Base-by-base conservation (phyloP, 495 filamentous ascomycete genomes). In the Xylaria nigripes region DNA sequence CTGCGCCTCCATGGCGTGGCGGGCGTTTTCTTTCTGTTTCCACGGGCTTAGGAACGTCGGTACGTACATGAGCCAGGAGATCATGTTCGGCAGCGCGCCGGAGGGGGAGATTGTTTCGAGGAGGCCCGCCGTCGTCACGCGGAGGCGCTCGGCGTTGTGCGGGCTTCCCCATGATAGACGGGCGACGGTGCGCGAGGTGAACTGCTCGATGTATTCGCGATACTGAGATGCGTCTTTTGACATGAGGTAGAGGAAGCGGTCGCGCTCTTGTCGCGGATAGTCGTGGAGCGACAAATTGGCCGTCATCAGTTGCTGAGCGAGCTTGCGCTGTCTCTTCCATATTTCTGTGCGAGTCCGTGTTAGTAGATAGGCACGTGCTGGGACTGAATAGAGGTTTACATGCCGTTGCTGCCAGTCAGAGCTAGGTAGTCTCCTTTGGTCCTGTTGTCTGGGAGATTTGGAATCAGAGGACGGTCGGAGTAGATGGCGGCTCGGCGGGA, bases 401-500 rank as follows among this genome's bases (percentile, higher is more conserved):
- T 60, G 76, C 73, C 75, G 24, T 77, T 80, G 40, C 70, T 66
- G 36, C 77, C 78, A 12, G 75, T 63, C 1, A 82, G 62, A n/a
- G 79, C 78, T 0, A 82, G 67, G 50, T 82, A 82, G 45, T 81
- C 71, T 10, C 74, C 75, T 54, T 72, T 77, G 13, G 77, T 80
- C 50, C 76, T 70, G 54, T 80, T 81, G 53, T 81, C 74, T 7
- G 75, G 72, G 16, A 78, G 66, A 50, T 76, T 76, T 15, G 73
- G 74, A 16, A 79, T 78, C 30, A 62, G 68, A 3, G 81, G 83
- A 8, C 84, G 76, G 60, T 82, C 74, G 9, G 81, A 84, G 62
- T 85, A 86, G 55, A 80, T 81, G n/a, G 63, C 56, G 3, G 76
- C 75, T 29, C 79, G 65, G 47, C 77, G 76, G n/a, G 81, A 75